phyloP scores from a whole-genome alignment of 1,139 yeast species.

The Suhomyces bokatorum region DNA sequence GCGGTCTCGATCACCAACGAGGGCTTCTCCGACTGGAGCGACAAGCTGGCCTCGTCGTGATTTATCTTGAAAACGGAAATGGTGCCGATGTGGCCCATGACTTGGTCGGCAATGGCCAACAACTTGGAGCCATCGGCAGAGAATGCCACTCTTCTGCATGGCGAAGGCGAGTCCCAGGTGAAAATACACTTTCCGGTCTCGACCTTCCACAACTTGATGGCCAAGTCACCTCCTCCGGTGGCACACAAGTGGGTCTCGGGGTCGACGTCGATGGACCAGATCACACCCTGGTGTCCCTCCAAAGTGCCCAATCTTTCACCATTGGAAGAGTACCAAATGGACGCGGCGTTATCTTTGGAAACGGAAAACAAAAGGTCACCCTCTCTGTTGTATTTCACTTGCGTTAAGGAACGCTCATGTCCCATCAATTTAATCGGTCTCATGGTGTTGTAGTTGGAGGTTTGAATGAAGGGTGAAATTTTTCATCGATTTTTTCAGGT shows the following conservation, averaged over 20 bases:
- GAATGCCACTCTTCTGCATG: constrained; percentile 89
- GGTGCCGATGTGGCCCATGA: constrained; percentile 87
- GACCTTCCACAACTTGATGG: constrained; percentile 83
- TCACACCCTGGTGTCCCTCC: constrained; percentile 84
- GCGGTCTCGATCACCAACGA: constrained; percentile 63
- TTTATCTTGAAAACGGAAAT: constrained; percentile 67
- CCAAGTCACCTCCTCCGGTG: constrained; percentile 91
- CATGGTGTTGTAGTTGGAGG: constrained; percentile 26
- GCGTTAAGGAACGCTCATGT: constrained; percentile 85
- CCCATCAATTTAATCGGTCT: constrained; percentile 66
- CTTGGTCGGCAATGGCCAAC: constrained; percentile 84
- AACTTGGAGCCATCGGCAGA: constrained; percentile 70
- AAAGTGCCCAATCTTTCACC: constrained; percentile 97
- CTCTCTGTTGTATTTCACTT: constrained; percentile 90
- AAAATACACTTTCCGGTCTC: constrained; percentile 73
- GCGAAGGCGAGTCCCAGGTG: constrained; percentile 77
- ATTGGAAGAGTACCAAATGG: constrained; percentile 91
- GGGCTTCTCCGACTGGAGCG: constrained; percentile 50
- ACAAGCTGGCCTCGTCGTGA: constrained; percentile 36
- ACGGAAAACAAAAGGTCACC: constrained; percentile 93
- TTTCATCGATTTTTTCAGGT: constrained; percentile 14
- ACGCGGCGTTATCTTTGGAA: constrained; percentile 86
- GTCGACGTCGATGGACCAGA: constrained; percentile 93
- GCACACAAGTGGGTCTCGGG: constrained; percentile 63
- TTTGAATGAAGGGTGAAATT: constrained; percentile 10